Evolutionary conservation across 345 rosid species (phyloP).

Genomic region (Xanthoceras sorbifolium): DNA sequence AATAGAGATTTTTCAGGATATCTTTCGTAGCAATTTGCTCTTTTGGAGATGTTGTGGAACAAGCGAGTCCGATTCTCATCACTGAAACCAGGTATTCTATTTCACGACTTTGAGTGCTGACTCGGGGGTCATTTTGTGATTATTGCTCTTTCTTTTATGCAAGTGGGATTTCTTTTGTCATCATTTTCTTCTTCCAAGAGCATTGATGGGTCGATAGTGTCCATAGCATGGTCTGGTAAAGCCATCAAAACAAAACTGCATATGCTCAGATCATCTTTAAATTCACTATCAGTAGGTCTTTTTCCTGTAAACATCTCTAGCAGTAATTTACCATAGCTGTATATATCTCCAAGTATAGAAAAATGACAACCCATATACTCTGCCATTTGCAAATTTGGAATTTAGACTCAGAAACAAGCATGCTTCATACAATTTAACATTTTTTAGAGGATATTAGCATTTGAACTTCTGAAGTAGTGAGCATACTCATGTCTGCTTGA

Average conservation of each 20-base stretch:
- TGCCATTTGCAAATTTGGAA: conserved; percentile 6
- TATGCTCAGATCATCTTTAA: conserved; percentile 23
- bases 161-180: not conserved
- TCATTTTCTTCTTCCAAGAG: conserved; percentile 11
- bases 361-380: conserved; percentile 25
- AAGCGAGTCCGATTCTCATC: conserved; percentile 25
- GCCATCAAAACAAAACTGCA: conserved; percentile 22
- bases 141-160: conserved; percentile 4
- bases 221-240: conserved; percentile 20
- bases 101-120: not conserved
- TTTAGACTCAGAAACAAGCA: not conserved
- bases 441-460: no score
- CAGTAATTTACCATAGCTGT: conserved; percentile 34
- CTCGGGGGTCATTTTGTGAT: not conserved
- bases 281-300: conserved; percentile 22
- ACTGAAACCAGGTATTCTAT: conserved; percentile 24
- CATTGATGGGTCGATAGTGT: conserved; percentile 26
- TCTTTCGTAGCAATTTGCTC: conserved; percentile 15
- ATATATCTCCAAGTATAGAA: conserved; percentile 29
- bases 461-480: no score
- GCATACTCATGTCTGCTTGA: no score
- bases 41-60: conserved; percentile 19
- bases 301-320: conserved; percentile 41
- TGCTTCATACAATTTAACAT: not conserved
- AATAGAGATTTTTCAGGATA: conserved; percentile 25